Evolutionary conservation across 139 green algal species (phyloP).

Genomic region (Coelastrella sp.): DNA sequence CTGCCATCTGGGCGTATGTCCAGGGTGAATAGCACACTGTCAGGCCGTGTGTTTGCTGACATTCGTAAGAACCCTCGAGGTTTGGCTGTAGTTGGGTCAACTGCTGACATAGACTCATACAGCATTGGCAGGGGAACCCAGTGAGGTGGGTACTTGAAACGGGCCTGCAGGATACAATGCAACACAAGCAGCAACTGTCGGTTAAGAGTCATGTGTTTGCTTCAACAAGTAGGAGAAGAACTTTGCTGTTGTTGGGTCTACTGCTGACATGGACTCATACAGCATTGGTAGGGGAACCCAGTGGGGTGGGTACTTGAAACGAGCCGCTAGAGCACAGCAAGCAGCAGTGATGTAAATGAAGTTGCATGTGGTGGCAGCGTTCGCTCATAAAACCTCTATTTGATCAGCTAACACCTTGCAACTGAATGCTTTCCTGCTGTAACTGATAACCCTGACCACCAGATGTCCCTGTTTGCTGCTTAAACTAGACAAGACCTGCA

Average conservation of each 20-base stretch:
- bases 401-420: too few species aligned
- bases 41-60: conserved; percentile 59
- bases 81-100: conserved; percentile 64
- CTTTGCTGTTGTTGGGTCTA: conserved; percentile 65
- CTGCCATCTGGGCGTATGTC: conserved; percentile 54
- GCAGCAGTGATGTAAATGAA: too few species aligned
- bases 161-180: conserved; percentile 56
- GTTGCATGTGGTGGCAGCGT: too few species aligned
- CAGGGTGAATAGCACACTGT: conserved; percentile 80
- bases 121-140: conserved; percentile 81
- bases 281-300: too few species aligned
- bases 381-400: too few species aligned
- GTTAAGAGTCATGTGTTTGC: too few species aligned
- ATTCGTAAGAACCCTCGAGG: conserved; percentile 82
- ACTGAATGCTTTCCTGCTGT: too few species aligned
- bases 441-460: too few species aligned
- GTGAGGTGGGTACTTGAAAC: conserved; percentile 95
- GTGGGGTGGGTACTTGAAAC: too few species aligned
- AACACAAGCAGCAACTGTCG: too few species aligned
- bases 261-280: not conserved
- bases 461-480: too few species aligned
- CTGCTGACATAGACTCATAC: conserved; percentile 71
- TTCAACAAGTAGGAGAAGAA: not conserved
- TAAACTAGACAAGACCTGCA: too few species aligned
- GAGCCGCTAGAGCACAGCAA: not conserved